These are phyloP conservation scores for Ambrosiella beaveri DNA, from an alignment of 2,329 filamentous ascomycete species.

Conservation along the genomic window DNA sequence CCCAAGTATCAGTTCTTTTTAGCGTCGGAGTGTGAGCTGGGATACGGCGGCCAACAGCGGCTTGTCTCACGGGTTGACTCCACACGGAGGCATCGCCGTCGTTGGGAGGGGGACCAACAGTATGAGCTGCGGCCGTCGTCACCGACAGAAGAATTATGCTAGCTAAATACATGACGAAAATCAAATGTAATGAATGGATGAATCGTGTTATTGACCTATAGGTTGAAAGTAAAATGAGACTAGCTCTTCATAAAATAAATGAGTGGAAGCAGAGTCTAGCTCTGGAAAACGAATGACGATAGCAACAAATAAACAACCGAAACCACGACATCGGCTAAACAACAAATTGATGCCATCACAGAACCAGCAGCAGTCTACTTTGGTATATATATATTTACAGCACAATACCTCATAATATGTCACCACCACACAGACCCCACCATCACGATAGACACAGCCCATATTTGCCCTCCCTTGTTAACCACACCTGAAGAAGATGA, in stretches of 20 bases:
- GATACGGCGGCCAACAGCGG: neutral
- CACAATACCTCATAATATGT: neutral
- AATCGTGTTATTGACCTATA: neutral
- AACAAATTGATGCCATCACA: too few species aligned
- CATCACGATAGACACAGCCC: neutral
- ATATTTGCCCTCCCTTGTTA: neutral
- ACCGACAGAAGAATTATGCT: neutral
- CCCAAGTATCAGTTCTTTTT: conserved; percentile 15
- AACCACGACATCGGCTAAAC: neutral
- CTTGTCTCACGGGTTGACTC: neutral
- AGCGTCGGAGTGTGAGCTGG: neutral
- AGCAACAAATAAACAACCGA: neutral
- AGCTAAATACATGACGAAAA: conserved; percentile 1
- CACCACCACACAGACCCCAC: neutral
- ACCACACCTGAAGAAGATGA: neutral
- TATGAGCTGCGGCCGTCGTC: neutral
- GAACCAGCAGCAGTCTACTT: neutral
- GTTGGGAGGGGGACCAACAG: neutral
- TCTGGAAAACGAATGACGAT: neutral
- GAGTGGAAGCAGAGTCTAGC: neutral
- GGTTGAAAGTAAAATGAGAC: neutral
- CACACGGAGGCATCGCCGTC: neutral
- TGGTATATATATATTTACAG: neutral
- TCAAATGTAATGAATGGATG: neutral
- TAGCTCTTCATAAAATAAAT: neutral